These are phyloP conservation scores for Acrasis kona DNA, from an alignment of 78 protist species.

Conservation along the genomic window DNA sequence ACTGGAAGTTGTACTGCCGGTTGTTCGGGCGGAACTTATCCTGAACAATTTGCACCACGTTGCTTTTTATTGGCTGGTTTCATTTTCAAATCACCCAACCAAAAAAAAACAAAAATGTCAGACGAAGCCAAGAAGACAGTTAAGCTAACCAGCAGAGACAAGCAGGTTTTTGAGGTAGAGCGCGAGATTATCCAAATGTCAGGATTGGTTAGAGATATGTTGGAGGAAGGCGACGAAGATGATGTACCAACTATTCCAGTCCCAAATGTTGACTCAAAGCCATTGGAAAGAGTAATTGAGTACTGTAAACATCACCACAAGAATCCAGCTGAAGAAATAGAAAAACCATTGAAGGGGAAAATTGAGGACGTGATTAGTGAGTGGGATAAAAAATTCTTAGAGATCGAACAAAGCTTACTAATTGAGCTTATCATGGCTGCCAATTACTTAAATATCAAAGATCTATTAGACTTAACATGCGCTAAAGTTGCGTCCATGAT, in stretches of 20 bases:
- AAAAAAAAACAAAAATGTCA: background rate
- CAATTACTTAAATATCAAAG: constrained; percentile 89
- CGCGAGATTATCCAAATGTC: constrained; percentile 9
- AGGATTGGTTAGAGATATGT: constrained; percentile 24
- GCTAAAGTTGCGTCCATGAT: constrained; percentile 87
- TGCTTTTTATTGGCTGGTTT: background rate
- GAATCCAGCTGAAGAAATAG: constrained; percentile 27
- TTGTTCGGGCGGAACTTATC: background rate
- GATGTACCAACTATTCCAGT: constrained; percentile 21
- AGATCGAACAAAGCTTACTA: constrained; percentile 30
- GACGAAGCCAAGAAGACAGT: background rate
- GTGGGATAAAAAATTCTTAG: constrained; percentile 38
- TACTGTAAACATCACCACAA: constrained; percentile 34
- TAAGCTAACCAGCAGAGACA: background rate
- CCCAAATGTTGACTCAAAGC: constrained; percentile 16
- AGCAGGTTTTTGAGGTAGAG: background rate
- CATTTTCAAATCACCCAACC: background rate
- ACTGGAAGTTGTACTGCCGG: background rate
- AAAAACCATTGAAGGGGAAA: constrained; percentile 32
- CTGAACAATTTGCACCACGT: background rate
- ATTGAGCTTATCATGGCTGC: constrained; percentile 72
- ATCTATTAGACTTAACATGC: constrained; percentile 85
- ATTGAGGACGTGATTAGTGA: constrained; percentile 35
- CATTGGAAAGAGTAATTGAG: constrained; percentile 5
- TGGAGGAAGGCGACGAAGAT: constrained; percentile 24